Evolutionary conservation across 352 stramenopile genomes (phyloP), one percentile per base, ranked within the genome.

Genomic region (Phytophthora lateralis): DNA sequence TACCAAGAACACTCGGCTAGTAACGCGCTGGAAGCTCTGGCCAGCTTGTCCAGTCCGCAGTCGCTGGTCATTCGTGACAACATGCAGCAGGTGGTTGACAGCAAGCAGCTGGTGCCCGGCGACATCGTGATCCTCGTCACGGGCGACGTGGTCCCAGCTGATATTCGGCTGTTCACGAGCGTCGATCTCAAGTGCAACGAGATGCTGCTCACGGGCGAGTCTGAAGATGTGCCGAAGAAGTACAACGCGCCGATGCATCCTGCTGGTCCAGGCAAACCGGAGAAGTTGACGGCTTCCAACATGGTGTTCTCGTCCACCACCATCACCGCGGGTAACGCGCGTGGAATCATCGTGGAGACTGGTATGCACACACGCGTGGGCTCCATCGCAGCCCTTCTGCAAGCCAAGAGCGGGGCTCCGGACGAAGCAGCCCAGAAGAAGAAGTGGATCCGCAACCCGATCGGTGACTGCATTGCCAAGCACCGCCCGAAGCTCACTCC

Each of bases 151-250:
- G 90, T 99, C 17, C 91, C 93, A 0, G 82, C 90, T 0, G 96
- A 99, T 63, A 86, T 97, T 11, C 74, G 93, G 6, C 73, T 98
- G 10, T 71, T 97, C 15, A 78, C 93, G 17, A 97, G 91, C 41
- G 85, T 87, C 4, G 74, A 91, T 29, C 62, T 94, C 15, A 91
- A 95, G 52, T 84, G 96, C 34, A 97, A 99, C 62, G 95, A 99
- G 70, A 98, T 95, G 64, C 84, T 92, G 64, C 78, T 99, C 0
- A 98, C 96, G 14, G 96, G 96, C 32, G 96, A 99, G 60, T 91
- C 93, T 0, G 71, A 93, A 55, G 93, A 90, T 48, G 83, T 93
- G 0, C 37, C 73, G 6, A 92, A 94, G 69, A 85, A 86, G 32
- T 87, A 69, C 55, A 89, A 85, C 42, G 67, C 68, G 21, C 42